These are phyloP conservation scores for Acacia acuminata DNA, from an alignment of 306 rosid species.

Conservation along the genomic window DNA sequence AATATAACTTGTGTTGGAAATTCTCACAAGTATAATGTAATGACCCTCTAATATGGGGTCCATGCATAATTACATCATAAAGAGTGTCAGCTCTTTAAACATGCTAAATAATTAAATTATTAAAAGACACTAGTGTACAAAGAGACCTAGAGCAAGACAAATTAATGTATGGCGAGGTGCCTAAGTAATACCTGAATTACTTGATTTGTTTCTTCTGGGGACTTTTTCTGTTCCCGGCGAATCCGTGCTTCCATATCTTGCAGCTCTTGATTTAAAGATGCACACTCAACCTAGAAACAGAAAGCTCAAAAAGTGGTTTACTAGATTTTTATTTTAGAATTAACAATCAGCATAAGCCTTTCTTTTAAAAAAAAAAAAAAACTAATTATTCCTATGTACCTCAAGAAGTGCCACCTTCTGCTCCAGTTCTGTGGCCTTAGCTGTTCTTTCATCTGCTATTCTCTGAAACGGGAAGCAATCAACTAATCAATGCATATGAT, in stretches of 20 bases:
- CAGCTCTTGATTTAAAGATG: slow-evolving; percentile 91
- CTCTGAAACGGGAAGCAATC: slow-evolving; percentile 53
- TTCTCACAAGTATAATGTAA: neutral
- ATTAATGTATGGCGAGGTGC: neutral
- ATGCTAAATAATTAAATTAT: neutral
- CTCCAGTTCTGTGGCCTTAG: slow-evolving; percentile 92
- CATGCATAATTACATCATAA: neutral
- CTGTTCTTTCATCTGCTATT: slow-evolving; percentile 87
- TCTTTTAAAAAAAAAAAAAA: neutral
- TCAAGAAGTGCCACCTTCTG: slow-evolving; percentile 95
- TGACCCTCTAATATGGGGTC: neutral
- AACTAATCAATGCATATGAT: slow-evolving; percentile 32
- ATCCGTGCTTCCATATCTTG: slow-evolving; percentile 91
- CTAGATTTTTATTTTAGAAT: slow-evolving; percentile 12
- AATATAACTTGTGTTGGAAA: neutral
- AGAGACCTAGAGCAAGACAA: neutral
- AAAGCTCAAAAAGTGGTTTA: slow-evolving; percentile 22
- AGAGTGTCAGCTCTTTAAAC: neutral
- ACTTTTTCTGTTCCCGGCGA: slow-evolving; percentile 89
- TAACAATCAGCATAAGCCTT: slow-evolving; percentile 11
- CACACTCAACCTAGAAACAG: slow-evolving; percentile 80
- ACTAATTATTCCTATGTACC: slow-evolving; percentile 48
- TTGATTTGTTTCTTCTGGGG: slow-evolving; percentile 93
- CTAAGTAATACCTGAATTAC: slow-evolving; percentile 67
- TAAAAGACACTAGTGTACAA: slow-evolving; percentile 4